phyloP scores from a whole-genome alignment of 2,329 filamentous ascomycete species.

The Scedosporium dehoogii region DNA sequence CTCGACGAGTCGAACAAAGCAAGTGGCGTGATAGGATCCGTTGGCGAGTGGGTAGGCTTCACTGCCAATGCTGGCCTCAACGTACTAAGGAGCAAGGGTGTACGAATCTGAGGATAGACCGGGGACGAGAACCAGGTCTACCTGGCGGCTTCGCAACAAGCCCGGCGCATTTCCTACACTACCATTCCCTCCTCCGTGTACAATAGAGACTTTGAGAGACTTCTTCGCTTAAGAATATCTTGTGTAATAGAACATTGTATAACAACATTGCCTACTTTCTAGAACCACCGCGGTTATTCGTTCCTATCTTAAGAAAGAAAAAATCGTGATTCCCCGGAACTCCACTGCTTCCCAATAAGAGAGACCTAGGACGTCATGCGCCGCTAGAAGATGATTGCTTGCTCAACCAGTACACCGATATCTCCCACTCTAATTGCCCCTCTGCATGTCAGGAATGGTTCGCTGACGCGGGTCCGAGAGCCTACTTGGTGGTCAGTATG shows the following conservation, averaged over 20 bases:
- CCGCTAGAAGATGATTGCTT: neutral
- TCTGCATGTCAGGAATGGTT: constrained; percentile 13
- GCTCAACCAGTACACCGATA: neutral
- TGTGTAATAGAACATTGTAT: too few relatives aligned
- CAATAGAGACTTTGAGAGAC: too few relatives aligned
- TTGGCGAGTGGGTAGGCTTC: constrained; percentile 75
- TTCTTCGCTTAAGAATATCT: too few relatives aligned
- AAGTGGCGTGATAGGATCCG: constrained; percentile 49
- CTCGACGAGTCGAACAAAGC: constrained; percentile 58
- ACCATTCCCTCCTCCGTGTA: too few relatives aligned
- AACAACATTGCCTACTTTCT: too few relatives aligned
- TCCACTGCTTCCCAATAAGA: neutral
- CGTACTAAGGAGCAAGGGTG: constrained; percentile 76
- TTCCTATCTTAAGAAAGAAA: neutral
- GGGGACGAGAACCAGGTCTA: too few relatives aligned
- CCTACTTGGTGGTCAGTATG: constrained; percentile 20
- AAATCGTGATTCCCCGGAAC: neutral
- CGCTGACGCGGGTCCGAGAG: constrained; percentile 51
- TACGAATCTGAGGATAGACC: constrained; percentile 45
- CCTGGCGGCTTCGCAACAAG: too few relatives aligned
- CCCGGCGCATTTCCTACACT: too few relatives aligned
- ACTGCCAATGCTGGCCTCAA: constrained; percentile 70
- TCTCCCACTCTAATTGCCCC: constrained; percentile 20
- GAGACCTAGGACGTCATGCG: neutral
- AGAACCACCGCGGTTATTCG: too few relatives aligned